A percentile compares a stretch with the other conserved stretches of the same genome.
Conservation (phyloP, 495 filamentous ascomycete species). For the Penicillium argentinense region DNA sequence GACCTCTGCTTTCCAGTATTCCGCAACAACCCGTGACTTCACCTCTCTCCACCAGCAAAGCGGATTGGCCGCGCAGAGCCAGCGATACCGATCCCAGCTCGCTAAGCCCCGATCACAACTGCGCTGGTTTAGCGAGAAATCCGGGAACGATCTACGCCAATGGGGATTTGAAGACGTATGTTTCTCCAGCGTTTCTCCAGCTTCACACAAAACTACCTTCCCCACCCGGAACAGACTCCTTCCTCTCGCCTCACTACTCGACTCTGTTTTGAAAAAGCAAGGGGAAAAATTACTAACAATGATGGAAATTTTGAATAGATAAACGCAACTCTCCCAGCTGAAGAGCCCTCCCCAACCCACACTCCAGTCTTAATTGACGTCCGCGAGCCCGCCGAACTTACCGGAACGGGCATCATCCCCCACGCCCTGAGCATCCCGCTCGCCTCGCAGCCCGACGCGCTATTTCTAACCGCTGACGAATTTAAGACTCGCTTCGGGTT, state of each 20-base stretch:
- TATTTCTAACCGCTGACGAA: slow-evolving; percentile 70
- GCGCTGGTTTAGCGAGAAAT: slow-evolving; percentile 27
- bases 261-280: too few relatives aligned
- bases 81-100: not conserved
- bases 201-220: not conserved
- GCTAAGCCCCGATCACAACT: slow-evolving; percentile 1
- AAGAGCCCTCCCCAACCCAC: slow-evolving; percentile 23
- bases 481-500: slow-evolving; percentile 60
- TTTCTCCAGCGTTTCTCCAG: not conserved
- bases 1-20: slow-evolving; percentile 14
- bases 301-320: too few relatives aligned
- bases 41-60: slow-evolving; percentile 6
- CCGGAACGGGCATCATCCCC: slow-evolving; percentile 71
- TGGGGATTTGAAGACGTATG: slow-evolving; percentile 49
- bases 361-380: slow-evolving; percentile 60
- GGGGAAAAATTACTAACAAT: too few relatives aligned
- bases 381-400: slow-evolving; percentile 81
- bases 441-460: slow-evolving; percentile 69
- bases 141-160: slow-evolving; percentile 19
- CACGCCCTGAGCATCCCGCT: slow-evolving; percentile 78
- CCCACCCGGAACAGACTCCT: too few relatives aligned
- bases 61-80: not conserved
- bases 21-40: slow-evolving; percentile 17
- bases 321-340: slow-evolving; percentile 36
- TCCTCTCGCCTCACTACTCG: too few relatives aligned